Conservation (phyloP, 2,329 filamentous ascomycete species). For the Microdochium bolleyi region DNA sequence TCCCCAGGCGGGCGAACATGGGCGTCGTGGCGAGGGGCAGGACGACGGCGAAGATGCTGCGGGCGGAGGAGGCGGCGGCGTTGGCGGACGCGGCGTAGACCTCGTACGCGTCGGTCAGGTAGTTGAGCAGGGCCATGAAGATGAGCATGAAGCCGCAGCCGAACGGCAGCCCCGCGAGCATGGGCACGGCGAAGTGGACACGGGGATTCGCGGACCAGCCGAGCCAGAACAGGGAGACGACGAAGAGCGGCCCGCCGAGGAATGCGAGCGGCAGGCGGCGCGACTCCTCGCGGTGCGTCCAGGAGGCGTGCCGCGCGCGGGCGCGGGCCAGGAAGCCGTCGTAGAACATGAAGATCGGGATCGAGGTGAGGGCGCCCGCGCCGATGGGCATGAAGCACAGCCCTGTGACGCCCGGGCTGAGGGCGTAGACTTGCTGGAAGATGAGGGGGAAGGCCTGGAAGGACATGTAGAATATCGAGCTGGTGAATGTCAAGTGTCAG, state of each 20-base stretch:
- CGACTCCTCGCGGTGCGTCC: conserved; percentile 57
- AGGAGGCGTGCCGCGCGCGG: conserved; percentile 38
- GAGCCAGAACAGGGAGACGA: conserved; percentile 50
- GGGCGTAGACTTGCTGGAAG: conserved; percentile 54
- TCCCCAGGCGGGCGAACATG: conserved; percentile 39
- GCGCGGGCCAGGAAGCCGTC: conserved; percentile 51
- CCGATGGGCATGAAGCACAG: conserved; percentile 64
- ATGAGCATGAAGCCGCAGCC: conserved; percentile 55
- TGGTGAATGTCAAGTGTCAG: background rate
- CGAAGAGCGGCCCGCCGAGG: conserved; percentile 58
- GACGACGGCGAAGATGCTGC: conserved; percentile 43
- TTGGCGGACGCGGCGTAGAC: conserved; percentile 52
- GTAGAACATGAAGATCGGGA: conserved; percentile 57
- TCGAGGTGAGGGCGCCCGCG: conserved; percentile 49
- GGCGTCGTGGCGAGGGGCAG: conserved; percentile 46
- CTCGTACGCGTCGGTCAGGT: conserved; percentile 60
- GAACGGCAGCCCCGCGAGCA: conserved; percentile 53
- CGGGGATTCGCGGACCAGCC: conserved; percentile 45
- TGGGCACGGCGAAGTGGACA: conserved; percentile 46
- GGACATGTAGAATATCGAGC: conserved; percentile 56
- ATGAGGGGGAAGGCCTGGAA: conserved; percentile 70
- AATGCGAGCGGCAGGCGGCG: conserved; percentile 65
- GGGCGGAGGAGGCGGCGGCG: conserved; percentile 39
- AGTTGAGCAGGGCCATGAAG: conserved; percentile 57
- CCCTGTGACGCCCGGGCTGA: conserved; percentile 56